Evolutionary conservation across 2,329 filamentous ascomycete genomes (phyloP).

Genomic region (Tolypocladium inflatum): DNA sequence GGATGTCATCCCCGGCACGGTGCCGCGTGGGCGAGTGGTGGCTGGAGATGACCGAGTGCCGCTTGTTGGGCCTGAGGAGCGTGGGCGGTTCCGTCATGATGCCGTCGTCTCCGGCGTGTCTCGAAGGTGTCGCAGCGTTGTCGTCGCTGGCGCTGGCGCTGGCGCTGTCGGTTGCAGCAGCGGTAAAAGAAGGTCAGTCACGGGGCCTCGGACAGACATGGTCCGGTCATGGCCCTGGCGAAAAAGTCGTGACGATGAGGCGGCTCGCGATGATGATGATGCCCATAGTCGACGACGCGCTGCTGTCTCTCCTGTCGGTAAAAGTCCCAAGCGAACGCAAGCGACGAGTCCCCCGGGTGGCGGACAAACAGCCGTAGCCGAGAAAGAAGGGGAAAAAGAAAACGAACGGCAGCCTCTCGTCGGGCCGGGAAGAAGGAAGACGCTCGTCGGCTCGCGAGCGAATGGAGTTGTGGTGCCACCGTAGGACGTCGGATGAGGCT

Average conservation of each 20-base stretch:
- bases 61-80: constrained; percentile 21
- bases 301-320: not conserved
- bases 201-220: constrained; percentile 2
- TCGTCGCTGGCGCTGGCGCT: not conserved
- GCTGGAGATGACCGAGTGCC: constrained; percentile 17
- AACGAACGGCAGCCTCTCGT: not conserved
- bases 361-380: not conserved
- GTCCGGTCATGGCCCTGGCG: constrained; percentile 24
- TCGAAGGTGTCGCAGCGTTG: not conserved
- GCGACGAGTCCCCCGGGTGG: not conserved
- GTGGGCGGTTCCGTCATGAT: constrained; percentile 24
- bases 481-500: not conserved
- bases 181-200: not conserved
- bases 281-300: constrained; percentile 5
- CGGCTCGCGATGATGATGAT: constrained; percentile 7
- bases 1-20: constrained; percentile 44
- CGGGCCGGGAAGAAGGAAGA: not conserved
- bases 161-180: not conserved
- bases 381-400: not conserved
- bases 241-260: constrained; percentile 17
- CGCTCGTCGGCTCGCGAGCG: not conserved
- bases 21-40: constrained; percentile 34
- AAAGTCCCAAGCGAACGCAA: not conserved
- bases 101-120: not conserved
- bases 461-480: not conserved